Percentiles rank a stretch among this genome's conserved stretches.
phyloP scores from a whole-genome alignment of 345 rosid species.

The Arabidopsis arenosa region DNA sequence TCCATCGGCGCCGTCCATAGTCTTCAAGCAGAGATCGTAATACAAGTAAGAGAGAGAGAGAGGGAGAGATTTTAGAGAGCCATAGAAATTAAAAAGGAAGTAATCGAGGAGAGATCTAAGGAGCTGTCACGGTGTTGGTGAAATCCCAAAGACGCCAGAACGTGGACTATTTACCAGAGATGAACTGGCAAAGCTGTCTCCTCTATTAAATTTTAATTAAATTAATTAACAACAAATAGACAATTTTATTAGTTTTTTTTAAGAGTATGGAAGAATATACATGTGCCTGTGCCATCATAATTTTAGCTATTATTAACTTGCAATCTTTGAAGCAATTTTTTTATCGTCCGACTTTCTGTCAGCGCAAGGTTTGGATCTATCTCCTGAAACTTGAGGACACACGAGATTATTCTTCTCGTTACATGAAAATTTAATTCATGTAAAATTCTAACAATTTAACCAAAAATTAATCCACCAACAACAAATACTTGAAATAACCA shows the following conservation, averaged over 20 bases:
- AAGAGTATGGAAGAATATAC: background rate
- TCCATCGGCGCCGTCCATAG: constrained; percentile 87
- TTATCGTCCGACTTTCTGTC: constrained; percentile 2
- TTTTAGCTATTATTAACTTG: background rate
- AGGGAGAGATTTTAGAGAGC: constrained; percentile 23
- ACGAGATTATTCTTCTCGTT: background rate
- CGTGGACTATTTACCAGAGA: constrained; percentile 41
- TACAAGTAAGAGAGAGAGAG: constrained; percentile 10
- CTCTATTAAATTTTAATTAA: background rate
- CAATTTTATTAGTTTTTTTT: background rate
- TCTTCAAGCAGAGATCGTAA: constrained; percentile 31
- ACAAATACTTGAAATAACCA: constrained; percentile 8
- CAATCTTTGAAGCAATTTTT: constrained; percentile 7
- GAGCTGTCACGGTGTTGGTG: constrained; percentile 33
- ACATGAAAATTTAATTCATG: background rate
- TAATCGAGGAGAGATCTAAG: constrained; percentile 34
- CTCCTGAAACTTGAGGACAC: constrained; percentile 8
- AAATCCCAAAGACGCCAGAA: constrained; percentile 38
- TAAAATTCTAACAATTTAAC: background rate
- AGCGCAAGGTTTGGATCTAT: constrained; percentile 42
- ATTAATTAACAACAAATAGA: background rate
- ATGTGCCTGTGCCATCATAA: background rate
- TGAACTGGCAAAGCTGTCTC: constrained; percentile 46
- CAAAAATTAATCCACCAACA: constrained; percentile 13
- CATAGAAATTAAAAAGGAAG: constrained; percentile 27